phyloP scores from a whole-genome alignment of 768 basidiomycete species.

The Russula earlei region DNA sequence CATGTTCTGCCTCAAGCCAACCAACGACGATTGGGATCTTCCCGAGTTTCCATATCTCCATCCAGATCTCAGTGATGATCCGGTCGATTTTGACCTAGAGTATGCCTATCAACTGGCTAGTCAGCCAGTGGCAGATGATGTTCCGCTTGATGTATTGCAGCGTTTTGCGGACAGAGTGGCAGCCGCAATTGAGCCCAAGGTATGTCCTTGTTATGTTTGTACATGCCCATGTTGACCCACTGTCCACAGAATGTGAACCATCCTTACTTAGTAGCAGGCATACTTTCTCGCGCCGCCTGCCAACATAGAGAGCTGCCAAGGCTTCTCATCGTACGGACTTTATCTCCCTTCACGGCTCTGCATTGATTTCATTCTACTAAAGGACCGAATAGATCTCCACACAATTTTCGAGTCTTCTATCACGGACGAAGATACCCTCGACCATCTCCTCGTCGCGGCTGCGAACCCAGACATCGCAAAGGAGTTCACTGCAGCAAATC shows the following conservation, averaged over 20 bases:
- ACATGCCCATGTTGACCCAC: not conserved
- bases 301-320: constrained; percentile 44
- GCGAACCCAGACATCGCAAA: constrained; percentile 57
- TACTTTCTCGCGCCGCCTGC: constrained; percentile 55
- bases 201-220: constrained; percentile 24
- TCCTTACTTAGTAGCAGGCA: constrained; percentile 49
- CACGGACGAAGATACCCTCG: constrained; percentile 46
- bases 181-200: constrained; percentile 49
- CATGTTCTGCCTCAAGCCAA: constrained; percentile 73
- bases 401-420: constrained; percentile 44
- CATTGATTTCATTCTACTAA: constrained; percentile 1
- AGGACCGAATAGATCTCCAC: constrained; percentile 52
- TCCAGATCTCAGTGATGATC: constrained; percentile 45
- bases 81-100: constrained; percentile 50
- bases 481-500: constrained; percentile 35
- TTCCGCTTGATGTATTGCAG: constrained; percentile 39
- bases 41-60: constrained; percentile 65
- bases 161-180: constrained; percentile 49
- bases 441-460: constrained; percentile 52
- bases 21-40: constrained; percentile 71
- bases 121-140: constrained; percentile 51
- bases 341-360: constrained; percentile 12
- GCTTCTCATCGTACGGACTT: constrained; percentile 37
- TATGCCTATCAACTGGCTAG: constrained; percentile 43
- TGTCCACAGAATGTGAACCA: constrained; percentile 41